Conservation (phyloP, 345 rosid species). For the Citrus maxima region DNA sequence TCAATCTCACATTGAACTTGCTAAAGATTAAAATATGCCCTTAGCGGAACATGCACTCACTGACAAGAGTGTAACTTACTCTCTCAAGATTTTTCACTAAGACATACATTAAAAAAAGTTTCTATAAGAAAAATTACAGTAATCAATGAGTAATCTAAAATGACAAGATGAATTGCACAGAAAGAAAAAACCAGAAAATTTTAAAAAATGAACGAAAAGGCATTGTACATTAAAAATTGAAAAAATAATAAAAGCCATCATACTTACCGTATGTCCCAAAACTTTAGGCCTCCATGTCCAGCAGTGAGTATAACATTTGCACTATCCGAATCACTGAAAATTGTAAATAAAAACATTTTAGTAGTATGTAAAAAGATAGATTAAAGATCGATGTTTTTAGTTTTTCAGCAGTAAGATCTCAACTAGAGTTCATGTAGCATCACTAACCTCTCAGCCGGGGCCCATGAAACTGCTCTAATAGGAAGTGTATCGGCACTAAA, state of each 20-base stretch:
- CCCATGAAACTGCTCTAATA: slow-evolving; percentile 89
- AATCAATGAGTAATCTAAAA: no score
- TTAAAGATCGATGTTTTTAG: background rate
- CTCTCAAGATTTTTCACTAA: no score
- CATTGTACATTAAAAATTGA: slow-evolving; percentile 4
- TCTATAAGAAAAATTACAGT: no score
- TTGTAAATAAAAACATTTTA: slow-evolving; percentile 10
- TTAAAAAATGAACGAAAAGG: background rate
- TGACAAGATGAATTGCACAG: background rate
- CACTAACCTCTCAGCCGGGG: slow-evolving; percentile 71
- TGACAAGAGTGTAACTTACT: no score
- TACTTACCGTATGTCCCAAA: slow-evolving; percentile 86
- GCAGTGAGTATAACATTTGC: slow-evolving; percentile 70
- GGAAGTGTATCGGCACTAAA: slow-evolving; percentile 84
- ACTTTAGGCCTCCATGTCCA: slow-evolving; percentile 83
- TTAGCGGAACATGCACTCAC: no score
- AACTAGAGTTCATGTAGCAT: background rate
- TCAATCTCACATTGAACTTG: background rate
- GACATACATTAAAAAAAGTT: no score
- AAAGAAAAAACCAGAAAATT: background rate
- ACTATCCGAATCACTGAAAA: slow-evolving; percentile 61
- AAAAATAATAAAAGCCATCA: background rate
- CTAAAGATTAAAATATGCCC: background rate
- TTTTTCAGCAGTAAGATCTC: no score
- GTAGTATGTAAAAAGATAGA: background rate